Conservation (phyloP, 257 asterid genomes). For the Linaria vulgaris region DNA sequence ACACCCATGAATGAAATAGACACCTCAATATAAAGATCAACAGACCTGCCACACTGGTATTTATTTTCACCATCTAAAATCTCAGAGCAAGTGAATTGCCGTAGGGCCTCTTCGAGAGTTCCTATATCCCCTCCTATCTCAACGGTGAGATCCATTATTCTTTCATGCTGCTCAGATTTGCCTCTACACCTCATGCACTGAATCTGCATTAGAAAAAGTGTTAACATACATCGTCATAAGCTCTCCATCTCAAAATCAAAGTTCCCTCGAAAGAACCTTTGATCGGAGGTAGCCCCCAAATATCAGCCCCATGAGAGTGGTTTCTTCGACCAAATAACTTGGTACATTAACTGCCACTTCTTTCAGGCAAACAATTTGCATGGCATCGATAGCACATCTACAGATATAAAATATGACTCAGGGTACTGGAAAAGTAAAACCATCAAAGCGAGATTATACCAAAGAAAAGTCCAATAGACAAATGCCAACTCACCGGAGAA, state of each 20-base stretch:
- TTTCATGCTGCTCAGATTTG: conserved; percentile 65
- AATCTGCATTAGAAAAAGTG: conserved; percentile 50
- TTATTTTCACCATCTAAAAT: conserved; percentile 84
- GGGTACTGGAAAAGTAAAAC: conserved; percentile 9
- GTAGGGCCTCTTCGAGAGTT: conserved; percentile 71
- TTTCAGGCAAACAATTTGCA: conserved; percentile 69
- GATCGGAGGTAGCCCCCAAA: conserved; percentile 91
- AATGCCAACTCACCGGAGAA: conserved; percentile 59
- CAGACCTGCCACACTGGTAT: conserved; percentile 77
- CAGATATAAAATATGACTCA: conserved; percentile 15
- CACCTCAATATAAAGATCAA: conserved; percentile 2
- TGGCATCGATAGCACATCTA: conserved; percentile 71
- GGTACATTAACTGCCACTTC: conserved; percentile 48
- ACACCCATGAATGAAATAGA: neutral
- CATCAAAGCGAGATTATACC: neutral
- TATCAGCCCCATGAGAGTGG: conserved; percentile 72
- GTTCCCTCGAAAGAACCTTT: conserved; percentile 47
- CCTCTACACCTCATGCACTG: conserved; percentile 77
- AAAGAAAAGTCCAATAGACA: conserved; percentile 7
- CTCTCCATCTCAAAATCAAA: conserved; percentile 19
- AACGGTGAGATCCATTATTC: conserved; percentile 88
- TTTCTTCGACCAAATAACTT: conserved; percentile 56
- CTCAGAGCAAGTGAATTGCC: conserved; percentile 69
- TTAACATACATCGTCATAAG: neutral
- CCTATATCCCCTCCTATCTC: conserved; percentile 81